Base-by-base conservation (phyloP, 257 asterid genomes). In the Haberlea rhodopensis region DNA sequence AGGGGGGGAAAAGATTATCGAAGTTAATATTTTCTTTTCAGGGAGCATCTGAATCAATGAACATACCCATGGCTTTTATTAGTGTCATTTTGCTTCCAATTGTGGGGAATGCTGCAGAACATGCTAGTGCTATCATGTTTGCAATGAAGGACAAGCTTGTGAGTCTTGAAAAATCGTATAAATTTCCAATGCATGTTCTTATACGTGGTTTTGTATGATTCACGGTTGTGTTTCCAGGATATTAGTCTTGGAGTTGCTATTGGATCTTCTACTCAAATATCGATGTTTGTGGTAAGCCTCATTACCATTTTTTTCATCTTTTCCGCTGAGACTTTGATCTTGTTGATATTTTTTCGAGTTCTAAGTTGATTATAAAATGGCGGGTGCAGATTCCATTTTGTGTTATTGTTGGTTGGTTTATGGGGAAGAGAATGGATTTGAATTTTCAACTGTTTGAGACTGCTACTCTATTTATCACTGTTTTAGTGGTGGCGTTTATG, bases 71-170 rank as follows among this genome's bases (percentile, higher is more conserved):
- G 62, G 82, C 95, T 28, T n/a, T 89, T 81, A 87, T 89, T 45
- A 86, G 96, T 65, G 95, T 89, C 60, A 84, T 89, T 53, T 80
- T 86, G 72, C 96, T 94, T 51, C 99, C 97, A 6, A 87, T 94
- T 8, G 99, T 90, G 28, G 99, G 99, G 57, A 94, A 94, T 46
- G 97, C 99, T 25, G 96, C 97, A 32, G 99, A 92, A 68, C 99
- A 92, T 56, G 97, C 99, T 58, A 90, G 96, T 73, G 99, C 99
- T 60, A 94, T 94, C 61, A 94, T 87, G 99, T 94, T 94, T 62
- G 99, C 99, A 0, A 86, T 94, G 99, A 94, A 94, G 78, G 91
- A 90, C 84, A 70, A 69, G 80, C 80, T 75, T 61, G 48, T 37
- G 48, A 37, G 86, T 76, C 16, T 18, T 37, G 48, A 37, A 37